Base-by-base conservation (phyloP, 1,284 basidiomycete genomes). In the Sporisorium exsertum region DNA sequence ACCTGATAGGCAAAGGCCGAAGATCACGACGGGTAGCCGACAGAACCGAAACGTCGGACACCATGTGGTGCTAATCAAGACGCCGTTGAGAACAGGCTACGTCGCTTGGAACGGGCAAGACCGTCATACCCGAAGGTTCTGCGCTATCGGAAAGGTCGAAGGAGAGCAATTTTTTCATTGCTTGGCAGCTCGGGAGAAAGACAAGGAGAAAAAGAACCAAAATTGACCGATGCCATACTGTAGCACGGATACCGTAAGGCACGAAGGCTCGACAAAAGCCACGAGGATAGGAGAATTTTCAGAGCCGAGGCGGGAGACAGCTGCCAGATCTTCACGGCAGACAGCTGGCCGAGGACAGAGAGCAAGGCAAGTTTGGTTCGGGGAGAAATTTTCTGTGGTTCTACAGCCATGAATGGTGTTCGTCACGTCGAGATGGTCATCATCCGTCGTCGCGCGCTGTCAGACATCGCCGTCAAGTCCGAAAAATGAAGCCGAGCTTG, bases 401-500 rank as follows among this genome's bases (percentile, higher is more conserved):
- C 12, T n/a, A 40, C 35, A 12, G 16, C n/a, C 22, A 40, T 53
- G 13, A 37, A n/a, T n/a, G n/a, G n/a, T n/a, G n/a, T n/a, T n/a
- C 16, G 20, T 16, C n/a, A 10, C n/a, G 9, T 55, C 40, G 26
- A 18, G 35, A 16, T 55, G 10, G 40, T 29, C 27, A 29, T n/a
- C 12, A 2, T 16, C 29, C 5, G 29, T 32, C 29, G 2, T 37
- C 20, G 27, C 5, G 56, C 46, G 40, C 33, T 58, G 20, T 58
- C 56, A 35, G 46, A 52, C 58, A 47, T 5, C 26, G 26, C 69
- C 69, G 69, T 72, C 59, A 65, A 72, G 58, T 33, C 63, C 59
- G 63, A 65, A 24, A 37, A 24, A 32, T 24, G n/a, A 47, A 16
- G 10, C 27, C n/a, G 15, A 5, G 1, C 27, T 26, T 42, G 20